Evolutionary conservation across 1,139 yeast species (phyloP).

Genomic region (Nematodospora anomalae): DNA sequence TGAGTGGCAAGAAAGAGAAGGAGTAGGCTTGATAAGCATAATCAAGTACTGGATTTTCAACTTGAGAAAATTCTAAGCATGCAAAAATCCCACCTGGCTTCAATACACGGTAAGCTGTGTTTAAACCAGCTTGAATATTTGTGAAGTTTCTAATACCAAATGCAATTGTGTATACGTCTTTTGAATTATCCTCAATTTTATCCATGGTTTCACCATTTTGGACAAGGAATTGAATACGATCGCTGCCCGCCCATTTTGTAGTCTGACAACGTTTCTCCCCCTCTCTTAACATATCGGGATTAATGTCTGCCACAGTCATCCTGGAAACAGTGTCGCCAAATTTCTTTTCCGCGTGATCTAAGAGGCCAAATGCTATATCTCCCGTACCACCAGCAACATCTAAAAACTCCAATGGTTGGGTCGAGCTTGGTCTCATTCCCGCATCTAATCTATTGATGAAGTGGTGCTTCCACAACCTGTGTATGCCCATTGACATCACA

Average conservation of each 20-base stretch:
- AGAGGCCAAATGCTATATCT: slow-evolving; percentile 92
- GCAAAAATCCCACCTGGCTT: slow-evolving; percentile 97
- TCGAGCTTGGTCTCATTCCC: slow-evolving; percentile 86
- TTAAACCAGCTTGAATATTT: slow-evolving; percentile 86
- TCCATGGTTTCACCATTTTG: slow-evolving; percentile 94
- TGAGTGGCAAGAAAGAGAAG: slow-evolving; percentile 80
- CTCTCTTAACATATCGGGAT: slow-evolving; percentile 92
- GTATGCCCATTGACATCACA: slow-evolving; percentile 95
- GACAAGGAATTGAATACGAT: slow-evolving; percentile 74
- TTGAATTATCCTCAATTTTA: slow-evolving; percentile 78
- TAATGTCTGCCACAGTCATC: slow-evolving; percentile 93
- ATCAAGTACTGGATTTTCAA: slow-evolving; percentile 75
- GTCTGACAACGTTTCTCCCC: slow-evolving; percentile 73
- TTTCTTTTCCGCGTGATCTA: slow-evolving; percentile 83
- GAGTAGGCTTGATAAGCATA: slow-evolving; percentile 84
- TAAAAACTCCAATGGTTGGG: slow-evolving; percentile 74
- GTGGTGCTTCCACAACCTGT: slow-evolving; percentile 92
- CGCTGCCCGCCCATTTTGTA: slow-evolving; percentile 52
- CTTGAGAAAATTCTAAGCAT: slow-evolving; percentile 92
- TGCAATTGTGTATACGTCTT: slow-evolving; percentile 94
- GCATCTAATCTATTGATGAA: slow-evolving; percentile 87
- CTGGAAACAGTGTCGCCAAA: slow-evolving; percentile 74
- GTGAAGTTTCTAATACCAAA: slow-evolving; percentile 98
- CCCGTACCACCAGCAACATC: slow-evolving; percentile 99
- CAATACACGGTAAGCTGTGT: slow-evolving; percentile 90